Base-by-base conservation (phyloP, 371 early-diverging fungal species). In the Mucor racemosus region DNA sequence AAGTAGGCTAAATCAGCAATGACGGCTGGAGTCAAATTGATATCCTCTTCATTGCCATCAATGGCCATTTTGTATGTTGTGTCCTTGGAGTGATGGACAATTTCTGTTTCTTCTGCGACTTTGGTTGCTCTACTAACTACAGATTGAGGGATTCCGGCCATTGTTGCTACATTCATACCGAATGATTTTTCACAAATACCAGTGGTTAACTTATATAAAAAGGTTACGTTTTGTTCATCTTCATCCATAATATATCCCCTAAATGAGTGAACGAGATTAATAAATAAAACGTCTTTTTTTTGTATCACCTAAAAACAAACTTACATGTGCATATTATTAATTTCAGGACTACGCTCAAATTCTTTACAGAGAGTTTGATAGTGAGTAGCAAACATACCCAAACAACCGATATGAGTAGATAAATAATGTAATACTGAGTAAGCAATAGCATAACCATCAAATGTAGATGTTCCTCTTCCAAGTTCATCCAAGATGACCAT, bases 401-500 rank as follows among this genome's bases (percentile, higher is more conserved):
- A 71, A 71, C 99, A 99, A 13, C 96, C 91, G 17, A 94, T 85
- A 39, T 92, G 87, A 0, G 89, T 86, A 15, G 94, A 86, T 14
- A 99, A 77, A 57, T 96, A 89, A 65, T 96, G 92, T 40, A 99
- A 82, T 1, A 98, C 98, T 3, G 97, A 87, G 73, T 88, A 95
- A 0, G 99, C 99, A 65, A 99, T 99, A 9, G 99, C 94, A 74
- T 95, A 89, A 13, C 99, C 99, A 79, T 99, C 99, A 83, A 91
- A 95, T 0, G 99, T 99, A 54, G 92, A 91, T 0, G 99, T 99
- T 13, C 99, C 99, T 64, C 99, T 90, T 54, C 99, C 99, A 26
- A 99, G 87, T 81, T 99, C 99, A 83, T 99, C 99, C 64, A 99
- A 83, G 60, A 99, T 97, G 19, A 99, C 99, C 80, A 99, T 91